Evolutionary conservation across 2,329 filamentous ascomycete genomes (phyloP), one percentile per base, ranked within the genome.

Genomic region (Coniosporium uncinatum): DNA sequence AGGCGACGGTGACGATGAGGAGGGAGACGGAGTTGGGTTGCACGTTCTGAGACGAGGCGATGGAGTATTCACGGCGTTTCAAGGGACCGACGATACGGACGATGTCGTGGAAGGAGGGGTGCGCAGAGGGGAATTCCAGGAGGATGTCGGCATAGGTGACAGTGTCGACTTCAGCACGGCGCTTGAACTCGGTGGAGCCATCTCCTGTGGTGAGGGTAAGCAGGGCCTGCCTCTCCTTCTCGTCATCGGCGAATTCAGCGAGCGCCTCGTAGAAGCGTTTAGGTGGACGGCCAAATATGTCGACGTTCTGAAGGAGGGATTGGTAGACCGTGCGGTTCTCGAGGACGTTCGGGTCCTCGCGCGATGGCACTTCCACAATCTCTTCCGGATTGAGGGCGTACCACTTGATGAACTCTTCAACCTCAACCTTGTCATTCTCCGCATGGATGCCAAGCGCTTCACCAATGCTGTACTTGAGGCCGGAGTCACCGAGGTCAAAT

Each of bases 11-110:
- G 46, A 98, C 93, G 57, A 98, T 94, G 81, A 97, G 93, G 49
- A 98, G 80, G 6, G 90, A 79, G 44, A 98, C 89, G n/a, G 79
- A 82, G 57, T 73, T 90, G 17, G 93, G 90, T 1, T 88, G 90
- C 32, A 97, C 91, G 54, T 91, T 88, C 69, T 98, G 93, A 42
- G 89, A 93, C 3, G 93, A 97, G 17, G 93, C 93, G 52, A 98
- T 97, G n/a, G 88, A 95, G 76, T 98, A 98, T 68, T 98, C 93
- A 55, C 93, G 81, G 46, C 93, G 87, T 78, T 98, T 98, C 72
- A 95, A 82, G 13, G 93, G 91, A 49, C 76, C 79, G 49, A 98
- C 85, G 46, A 98, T 88, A 56, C 83, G 84, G 48, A 86, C 78
- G 43, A 98, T 83, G 53, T 97, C 89, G 58, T 89, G 79, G 79